Percentiles rank a stretch among this genome's conserved stretches.
These are phyloP conservation scores for Xylaria sp. DNA, from an alignment of 2,329 filamentous ascomycete species.

Conservation along the genomic window DNA sequence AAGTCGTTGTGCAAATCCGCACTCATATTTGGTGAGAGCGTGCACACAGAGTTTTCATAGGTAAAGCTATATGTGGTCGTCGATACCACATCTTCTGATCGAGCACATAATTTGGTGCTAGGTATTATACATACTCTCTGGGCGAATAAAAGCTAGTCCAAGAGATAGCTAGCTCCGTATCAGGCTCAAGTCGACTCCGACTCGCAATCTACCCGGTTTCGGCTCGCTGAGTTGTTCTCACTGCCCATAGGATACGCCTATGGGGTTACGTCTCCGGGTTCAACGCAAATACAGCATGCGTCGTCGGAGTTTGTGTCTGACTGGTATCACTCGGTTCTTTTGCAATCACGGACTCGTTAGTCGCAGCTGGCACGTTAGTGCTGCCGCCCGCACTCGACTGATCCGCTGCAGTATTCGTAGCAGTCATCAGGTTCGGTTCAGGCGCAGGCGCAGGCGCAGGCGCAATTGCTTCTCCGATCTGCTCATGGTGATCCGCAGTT, in stretches of 20 bases:
- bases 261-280: constrained; percentile 1
- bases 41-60: too few species aligned
- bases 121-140: neutral
- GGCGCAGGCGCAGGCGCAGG: neutral
- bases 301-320: constrained; percentile 11
- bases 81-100: neutral
- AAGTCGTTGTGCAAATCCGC: too few species aligned
- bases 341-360: neutral
- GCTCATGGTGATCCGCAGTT: neutral
- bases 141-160: too few species aligned
- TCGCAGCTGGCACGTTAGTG: neutral
- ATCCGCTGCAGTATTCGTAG: neutral
- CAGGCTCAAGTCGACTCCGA: too few species aligned
- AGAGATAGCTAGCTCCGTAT: too few species aligned
- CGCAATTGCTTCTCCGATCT: neutral
- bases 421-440: neutral
- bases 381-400: neutral
- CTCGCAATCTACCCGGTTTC: too few species aligned
- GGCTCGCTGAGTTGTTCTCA: neutral
- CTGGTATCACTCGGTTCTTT: neutral
- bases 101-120: neutral
- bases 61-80: too few species aligned
- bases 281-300: constrained; percentile 11
- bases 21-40: too few species aligned
- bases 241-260: neutral